A percentile compares a stretch with the other conserved stretches of the same genome.
Conservation (phyloP, 73 alveolate genomes). For the Tetrahymena malaccensis region DNA sequence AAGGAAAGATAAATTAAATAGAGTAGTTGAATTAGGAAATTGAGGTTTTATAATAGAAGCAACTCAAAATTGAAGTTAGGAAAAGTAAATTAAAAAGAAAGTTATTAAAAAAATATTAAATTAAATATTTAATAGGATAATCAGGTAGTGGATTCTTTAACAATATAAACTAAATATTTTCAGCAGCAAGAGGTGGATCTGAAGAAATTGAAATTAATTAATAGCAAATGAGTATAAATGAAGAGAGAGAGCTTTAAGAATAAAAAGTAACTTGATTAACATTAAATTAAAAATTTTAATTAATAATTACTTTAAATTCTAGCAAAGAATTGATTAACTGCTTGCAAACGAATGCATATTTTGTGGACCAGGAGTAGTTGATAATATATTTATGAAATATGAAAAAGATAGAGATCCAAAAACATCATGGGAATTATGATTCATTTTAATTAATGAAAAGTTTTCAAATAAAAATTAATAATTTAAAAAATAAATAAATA, state of each 20-base stretch:
- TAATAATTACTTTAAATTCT: no score
- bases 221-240: constrained; percentile 11
- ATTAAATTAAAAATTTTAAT: no score
- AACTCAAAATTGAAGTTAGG: neutral
- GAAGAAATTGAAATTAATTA: constrained; percentile 8
- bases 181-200: constrained; percentile 12
- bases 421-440: constrained; percentile 26
- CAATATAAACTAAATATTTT: neutral
- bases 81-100: neutral
- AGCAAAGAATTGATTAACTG: constrained; percentile 3
- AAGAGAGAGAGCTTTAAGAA: constrained; percentile 26
- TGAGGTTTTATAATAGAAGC: constrained; percentile 9
- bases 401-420: constrained; percentile 16
- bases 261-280: neutral
- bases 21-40: constrained; percentile 12
- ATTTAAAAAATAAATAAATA: neutral
- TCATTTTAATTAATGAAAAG: no score
- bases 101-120: neutral
- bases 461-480: neutral
- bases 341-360: constrained; percentile 40
- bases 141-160: constrained; percentile 2
- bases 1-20: neutral
- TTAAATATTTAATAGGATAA: neutral
- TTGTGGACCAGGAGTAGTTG: constrained; percentile 46
- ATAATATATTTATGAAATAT: constrained; percentile 11